Conservation (phyloP, 2,329 filamentous ascomycete species). For the Cercospora brassicicola region DNA sequence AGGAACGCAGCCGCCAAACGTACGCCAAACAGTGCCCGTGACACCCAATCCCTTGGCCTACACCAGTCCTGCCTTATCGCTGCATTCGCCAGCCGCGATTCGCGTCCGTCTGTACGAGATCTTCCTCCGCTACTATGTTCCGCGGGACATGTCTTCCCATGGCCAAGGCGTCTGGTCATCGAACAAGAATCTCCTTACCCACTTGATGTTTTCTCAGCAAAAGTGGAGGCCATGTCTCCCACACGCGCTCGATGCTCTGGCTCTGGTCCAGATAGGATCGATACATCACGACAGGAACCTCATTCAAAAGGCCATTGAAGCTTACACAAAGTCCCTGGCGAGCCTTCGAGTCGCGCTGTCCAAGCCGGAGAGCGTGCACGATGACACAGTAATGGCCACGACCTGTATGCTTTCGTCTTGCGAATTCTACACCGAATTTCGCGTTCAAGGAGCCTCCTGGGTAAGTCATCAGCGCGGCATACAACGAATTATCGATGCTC, state of each 20-base stretch:
- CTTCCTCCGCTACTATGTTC: conserved; percentile 32
- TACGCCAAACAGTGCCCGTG: background rate
- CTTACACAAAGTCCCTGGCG: conserved; percentile 29
- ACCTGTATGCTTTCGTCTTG: conserved; percentile 30
- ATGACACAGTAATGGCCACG: conserved; percentile 33
- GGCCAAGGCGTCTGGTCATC: background rate
- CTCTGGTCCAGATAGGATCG: conserved; percentile 33
- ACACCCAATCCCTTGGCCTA: background rate
- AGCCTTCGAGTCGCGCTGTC: conserved; percentile 17
- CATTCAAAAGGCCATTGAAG: conserved; percentile 25
- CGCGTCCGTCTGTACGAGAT: conserved; percentile 21
- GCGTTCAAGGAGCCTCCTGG: conserved; percentile 29
- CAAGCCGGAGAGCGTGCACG: conserved; percentile 22
- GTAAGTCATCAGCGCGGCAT: conserved; percentile 30
- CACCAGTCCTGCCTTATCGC: background rate
- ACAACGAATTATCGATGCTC: conserved; percentile 28
- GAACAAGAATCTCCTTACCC: conserved; percentile 24
- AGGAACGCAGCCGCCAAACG: background rate
- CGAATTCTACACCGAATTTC: conserved; percentile 34
- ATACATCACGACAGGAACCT: conserved; percentile 26
- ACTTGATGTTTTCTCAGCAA: conserved; percentile 18
- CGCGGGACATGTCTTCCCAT: conserved; percentile 17
- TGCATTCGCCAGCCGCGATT: conserved; percentile 12
- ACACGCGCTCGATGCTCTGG: conserved; percentile 31
- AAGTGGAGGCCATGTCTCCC: conserved; percentile 22